Evolutionary conservation across 2,329 filamentous ascomycete species (phyloP), one percentile per base, ranked within the genome.

Genomic region (Paraconiothyrium sp.): DNA sequence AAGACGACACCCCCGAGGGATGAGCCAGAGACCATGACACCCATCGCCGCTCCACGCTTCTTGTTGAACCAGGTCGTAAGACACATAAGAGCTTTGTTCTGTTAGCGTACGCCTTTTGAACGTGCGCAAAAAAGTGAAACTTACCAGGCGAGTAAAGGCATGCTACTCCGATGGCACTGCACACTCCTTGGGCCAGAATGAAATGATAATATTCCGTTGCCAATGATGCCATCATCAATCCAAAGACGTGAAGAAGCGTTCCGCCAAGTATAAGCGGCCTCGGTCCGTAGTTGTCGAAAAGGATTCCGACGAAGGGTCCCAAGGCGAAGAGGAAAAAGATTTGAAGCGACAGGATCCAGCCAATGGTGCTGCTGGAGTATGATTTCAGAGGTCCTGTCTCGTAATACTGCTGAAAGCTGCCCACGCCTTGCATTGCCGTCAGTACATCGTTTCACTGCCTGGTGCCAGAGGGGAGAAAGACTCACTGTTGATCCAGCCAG

Each of bases 141-240:
- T 30, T 30, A n/a, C 41, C 41, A 16, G 41, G 41, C 41, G n/a
- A 16, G 41, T 16, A 44, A 1, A 44, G 41, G 13, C 41, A 13
- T 20, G 41, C 41, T 16, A n/a, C 41, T 10, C 47, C 47, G 16
- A 49, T 49, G 9, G 20, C 47, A 30, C 11, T 10, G 30, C 47
- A 49, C 20, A 49, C 27, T n/a, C 47, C 47, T 22, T 49, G 47
- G n/a, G 47, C 47, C 47, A 49, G 11, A 2, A 49, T 27, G 47
- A 49, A 11, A 6, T 49, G 47, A 22, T 49, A 49, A n/a, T 49
- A 49, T 4, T 30, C 9, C 24, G 32, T 27, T 30, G 47, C 47
- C 16, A 49, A 30, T 6, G 20, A 27, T 7, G 27, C 20, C 47
- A 49, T 49, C 9, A 49, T 13, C 10, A 49, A 10, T 14, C 47